These are phyloP conservation scores for Purpureocillium takamizusanense DNA, from an alignment of 2,329 filamentous ascomycete genomes.

Conservation along the genomic window DNA sequence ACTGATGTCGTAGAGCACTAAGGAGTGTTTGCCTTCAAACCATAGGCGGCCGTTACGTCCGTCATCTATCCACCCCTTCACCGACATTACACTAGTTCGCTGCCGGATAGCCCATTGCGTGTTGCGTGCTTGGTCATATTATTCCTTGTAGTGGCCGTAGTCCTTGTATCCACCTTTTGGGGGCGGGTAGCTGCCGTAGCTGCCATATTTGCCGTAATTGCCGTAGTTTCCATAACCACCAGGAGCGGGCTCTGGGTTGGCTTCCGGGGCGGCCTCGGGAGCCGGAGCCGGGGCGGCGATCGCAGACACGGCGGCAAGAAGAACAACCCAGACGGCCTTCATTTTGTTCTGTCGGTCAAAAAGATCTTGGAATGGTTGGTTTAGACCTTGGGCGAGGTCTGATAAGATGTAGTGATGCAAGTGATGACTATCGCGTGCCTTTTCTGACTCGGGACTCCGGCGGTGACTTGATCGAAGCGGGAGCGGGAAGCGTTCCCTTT, in stretches of 20 bases:
- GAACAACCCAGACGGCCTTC: slow-evolving; percentile 17
- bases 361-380: not conserved
- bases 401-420: too few relatives aligned
- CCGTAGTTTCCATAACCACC: slow-evolving; percentile 5
- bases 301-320: slow-evolving; percentile 14
- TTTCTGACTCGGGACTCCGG: too few relatives aligned
- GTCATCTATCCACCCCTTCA: too few relatives aligned
- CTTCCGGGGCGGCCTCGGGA: slow-evolving; percentile 7
- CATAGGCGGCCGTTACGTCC: too few relatives aligned
- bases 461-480: too few relatives aligned
- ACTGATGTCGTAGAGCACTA: too few relatives aligned
- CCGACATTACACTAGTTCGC: too few relatives aligned
- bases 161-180: not conserved
- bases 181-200: slow-evolving; percentile 2
- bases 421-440: too few relatives aligned
- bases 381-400: not conserved
- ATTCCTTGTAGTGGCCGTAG: slow-evolving; percentile 2
- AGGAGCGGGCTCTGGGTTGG: not conserved
- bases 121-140: too few relatives aligned
- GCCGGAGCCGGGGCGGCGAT: slow-evolving; percentile 16
- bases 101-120: too few relatives aligned
- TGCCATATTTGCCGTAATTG: slow-evolving; percentile 1
- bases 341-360: slow-evolving; percentile 11
- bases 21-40: too few relatives aligned
- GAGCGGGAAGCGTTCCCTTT: too few relatives aligned